These are phyloP conservation scores for Moesziomyces sp. DNA, from an alignment of 1,284 basidiomycete species.

Conservation along the genomic window DNA sequence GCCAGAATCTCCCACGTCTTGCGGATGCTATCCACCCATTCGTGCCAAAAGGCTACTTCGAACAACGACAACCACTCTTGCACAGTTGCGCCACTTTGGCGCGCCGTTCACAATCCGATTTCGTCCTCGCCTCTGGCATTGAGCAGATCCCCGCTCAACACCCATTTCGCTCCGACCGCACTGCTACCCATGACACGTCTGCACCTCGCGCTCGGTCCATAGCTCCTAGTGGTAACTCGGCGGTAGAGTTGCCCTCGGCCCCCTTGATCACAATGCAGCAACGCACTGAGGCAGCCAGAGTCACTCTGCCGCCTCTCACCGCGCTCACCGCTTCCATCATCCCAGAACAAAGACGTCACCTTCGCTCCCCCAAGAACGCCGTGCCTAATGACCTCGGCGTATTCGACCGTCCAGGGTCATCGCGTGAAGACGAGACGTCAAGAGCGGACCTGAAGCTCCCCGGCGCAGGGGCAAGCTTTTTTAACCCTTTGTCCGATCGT, in stretches of 20 bases:
- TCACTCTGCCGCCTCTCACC: slow-evolving; percentile 38
- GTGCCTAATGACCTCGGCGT: neutral
- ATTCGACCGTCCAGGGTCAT: neutral
- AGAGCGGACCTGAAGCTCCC: no score
- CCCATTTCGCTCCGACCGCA: neutral
- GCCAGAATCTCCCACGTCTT: neutral
- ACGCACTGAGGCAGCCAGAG: slow-evolving; percentile 11
- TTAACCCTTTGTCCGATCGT: no score
- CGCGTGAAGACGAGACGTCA: no score
- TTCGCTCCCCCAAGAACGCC: neutral
- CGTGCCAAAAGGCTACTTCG: no score
- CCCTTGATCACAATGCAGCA: slow-evolving; percentile 12
- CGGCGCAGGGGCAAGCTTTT: no score
- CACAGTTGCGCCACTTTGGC: neutral
- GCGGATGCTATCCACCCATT: no score
- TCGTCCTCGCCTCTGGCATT: neutral
- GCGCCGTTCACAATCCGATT: neutral
- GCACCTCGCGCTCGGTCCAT: neutral
- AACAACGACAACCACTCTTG: no score
- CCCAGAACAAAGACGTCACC: slow-evolving; percentile 13
- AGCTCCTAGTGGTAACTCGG: neutral
- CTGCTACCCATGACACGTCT: neutral
- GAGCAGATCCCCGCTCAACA: neutral
- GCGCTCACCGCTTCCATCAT: slow-evolving; percentile 33
- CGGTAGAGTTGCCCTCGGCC: neutral